phyloP scores from a whole-genome alignment of 352 stramenopile species.

The Globisporangium splendens region DNA sequence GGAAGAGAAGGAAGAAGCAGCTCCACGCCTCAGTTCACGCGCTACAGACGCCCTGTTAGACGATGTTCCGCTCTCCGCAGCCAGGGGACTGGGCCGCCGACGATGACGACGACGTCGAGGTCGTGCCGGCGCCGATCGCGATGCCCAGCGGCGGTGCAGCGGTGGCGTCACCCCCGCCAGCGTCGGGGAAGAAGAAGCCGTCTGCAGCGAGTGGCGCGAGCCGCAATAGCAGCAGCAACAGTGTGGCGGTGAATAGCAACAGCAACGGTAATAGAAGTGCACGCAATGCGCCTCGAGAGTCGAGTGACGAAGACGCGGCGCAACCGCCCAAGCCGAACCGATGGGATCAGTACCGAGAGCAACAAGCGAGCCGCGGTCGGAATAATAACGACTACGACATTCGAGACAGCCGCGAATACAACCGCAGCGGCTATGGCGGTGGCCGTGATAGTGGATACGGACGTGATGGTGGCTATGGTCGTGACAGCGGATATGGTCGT shows the following conservation, averaged over 20 bases:
- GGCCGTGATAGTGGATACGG: conserved; percentile 4
- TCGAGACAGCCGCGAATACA: conserved; percentile 2
- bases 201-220: background rate
- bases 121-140: conserved; percentile 5
- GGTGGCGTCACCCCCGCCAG: conserved; percentile 5
- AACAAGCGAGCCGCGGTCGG: conserved; percentile 6
- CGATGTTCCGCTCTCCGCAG: conserved; percentile 72
- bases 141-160: conserved; percentile 8
- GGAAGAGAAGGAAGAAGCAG: background rate
- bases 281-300: too few relatives aligned
- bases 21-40: too few relatives aligned
- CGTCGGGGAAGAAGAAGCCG: conserved; percentile 14
- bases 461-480: background rate
- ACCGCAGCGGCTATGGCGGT: conserved; percentile 1
- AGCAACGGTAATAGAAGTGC: background rate
- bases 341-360: conserved; percentile 13
- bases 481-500: conserved; percentile 3
- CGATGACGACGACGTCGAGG: conserved; percentile 71
- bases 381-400: conserved; percentile 4
- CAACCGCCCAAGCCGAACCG: conserved; percentile 13
- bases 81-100: conserved; percentile 73
- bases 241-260: background rate
- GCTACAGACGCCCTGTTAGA: background rate
- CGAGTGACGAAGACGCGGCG: conserved; percentile 1
- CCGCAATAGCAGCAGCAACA: conserved; percentile 6